Evolutionary conservation across 305 asterid species (phyloP).

Genomic region (Petunia hybrid): DNA sequence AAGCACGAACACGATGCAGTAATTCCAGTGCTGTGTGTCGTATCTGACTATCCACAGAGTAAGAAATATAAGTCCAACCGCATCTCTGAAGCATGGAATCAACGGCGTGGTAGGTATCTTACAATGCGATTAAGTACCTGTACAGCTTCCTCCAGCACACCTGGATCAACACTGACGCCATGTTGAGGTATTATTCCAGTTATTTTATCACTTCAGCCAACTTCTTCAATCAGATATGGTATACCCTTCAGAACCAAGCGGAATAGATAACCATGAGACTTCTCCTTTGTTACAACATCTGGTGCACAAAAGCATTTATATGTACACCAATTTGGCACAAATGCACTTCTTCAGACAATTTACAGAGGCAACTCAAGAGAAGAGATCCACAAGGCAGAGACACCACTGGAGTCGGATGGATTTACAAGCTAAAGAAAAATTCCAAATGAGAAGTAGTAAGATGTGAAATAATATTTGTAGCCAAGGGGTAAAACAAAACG

Average conservation of each 20-base stretch:
- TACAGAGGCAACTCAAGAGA: too few relatives aligned
- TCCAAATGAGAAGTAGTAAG: too few relatives aligned
- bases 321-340: too few relatives aligned
- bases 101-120: slow-evolving; percentile 65
- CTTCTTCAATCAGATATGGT: slow-evolving; percentile 98
- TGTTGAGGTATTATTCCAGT: slow-evolving; percentile 96
- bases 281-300: slow-evolving; percentile 93
- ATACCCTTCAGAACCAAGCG: slow-evolving; percentile 94
- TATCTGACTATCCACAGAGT: slow-evolving; percentile 99
- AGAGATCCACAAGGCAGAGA: too few relatives aligned
- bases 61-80: too few relatives aligned
- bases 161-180: slow-evolving; percentile 97
- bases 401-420: too few relatives aligned
- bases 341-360: too few relatives aligned
- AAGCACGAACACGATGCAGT: slow-evolving; percentile 91
- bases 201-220: slow-evolving; percentile 90
- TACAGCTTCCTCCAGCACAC: slow-evolving; percentile 96
- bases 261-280: slow-evolving; percentile 95
- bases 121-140: slow-evolving; percentile 92
- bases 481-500: too few relatives aligned
- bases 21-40: slow-evolving; percentile 98
- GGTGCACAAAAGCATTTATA: slow-evolving; percentile 38
- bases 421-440: too few relatives aligned
- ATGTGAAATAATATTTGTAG: too few relatives aligned
- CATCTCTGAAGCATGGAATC: too few relatives aligned